A percentile compares a stretch with the other conserved stretches of the same genome.
phyloP scores from a whole-genome alignment of 2,329 filamentous ascomycete species.

The Coccinonectria pachysandricola region DNA sequence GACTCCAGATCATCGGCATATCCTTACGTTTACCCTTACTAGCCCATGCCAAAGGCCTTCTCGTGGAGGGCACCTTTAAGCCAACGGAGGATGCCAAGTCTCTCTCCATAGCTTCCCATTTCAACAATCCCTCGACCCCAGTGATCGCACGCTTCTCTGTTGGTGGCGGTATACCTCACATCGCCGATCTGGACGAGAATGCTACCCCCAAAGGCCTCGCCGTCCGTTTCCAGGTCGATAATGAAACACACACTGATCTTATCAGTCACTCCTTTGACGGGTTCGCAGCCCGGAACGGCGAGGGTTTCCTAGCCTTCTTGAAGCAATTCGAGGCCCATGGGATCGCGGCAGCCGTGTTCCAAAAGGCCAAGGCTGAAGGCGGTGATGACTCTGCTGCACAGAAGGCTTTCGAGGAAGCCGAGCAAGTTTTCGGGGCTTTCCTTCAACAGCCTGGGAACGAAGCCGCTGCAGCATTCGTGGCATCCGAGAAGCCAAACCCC shows the following conservation, averaged over 20 bases:
- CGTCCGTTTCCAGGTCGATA: slow-evolving; percentile 7
- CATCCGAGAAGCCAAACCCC: slow-evolving; percentile 6
- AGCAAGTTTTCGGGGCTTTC: slow-evolving; percentile 1
- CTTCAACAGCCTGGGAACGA: slow-evolving; percentile 1
- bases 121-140: slow-evolving; percentile 4
- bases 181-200: slow-evolving; percentile 3
- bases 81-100: slow-evolving; percentile 5
- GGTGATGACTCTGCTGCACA: slow-evolving; percentile 4
- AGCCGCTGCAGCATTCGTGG: slow-evolving; percentile 3
- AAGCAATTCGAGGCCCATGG: slow-evolving; percentile 3
- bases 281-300: slow-evolving; percentile 2
- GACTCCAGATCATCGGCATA: neutral
- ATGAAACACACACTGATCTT: slow-evolving; percentile 6
- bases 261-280: slow-evolving; percentile 7
- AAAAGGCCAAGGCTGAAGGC: slow-evolving; percentile 1
- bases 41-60: slow-evolving; percentile 9
- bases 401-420: slow-evolving; percentile 1
- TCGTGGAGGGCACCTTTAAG: slow-evolving; percentile 5
- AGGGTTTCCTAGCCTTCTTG: slow-evolving; percentile 6
- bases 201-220: slow-evolving; percentile 8
- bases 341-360: neutral
- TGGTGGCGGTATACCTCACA: slow-evolving; percentile 4
- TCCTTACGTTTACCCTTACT: accelerated
- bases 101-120: slow-evolving; percentile 6
- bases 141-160: slow-evolving; percentile 8